phyloP scores from a whole-genome alignment of 1,284 basidiomycete genomes.

The Malassezia psittaci region DNA sequence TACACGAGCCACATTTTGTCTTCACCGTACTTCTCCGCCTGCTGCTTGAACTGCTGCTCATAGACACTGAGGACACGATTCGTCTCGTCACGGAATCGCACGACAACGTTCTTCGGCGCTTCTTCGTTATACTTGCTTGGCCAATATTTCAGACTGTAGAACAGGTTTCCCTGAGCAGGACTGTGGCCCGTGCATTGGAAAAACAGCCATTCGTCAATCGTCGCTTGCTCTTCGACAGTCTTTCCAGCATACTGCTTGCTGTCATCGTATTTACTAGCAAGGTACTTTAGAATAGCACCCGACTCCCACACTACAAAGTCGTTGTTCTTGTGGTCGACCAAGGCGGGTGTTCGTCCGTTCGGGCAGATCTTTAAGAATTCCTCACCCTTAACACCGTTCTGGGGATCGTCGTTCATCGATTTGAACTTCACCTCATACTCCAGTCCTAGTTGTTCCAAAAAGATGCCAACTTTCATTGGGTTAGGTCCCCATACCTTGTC shows the following conservation, averaged over 20 bases:
- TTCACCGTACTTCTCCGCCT: conserved; percentile 24
- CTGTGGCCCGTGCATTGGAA: conserved; percentile 32
- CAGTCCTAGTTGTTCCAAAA: conserved; percentile 36
- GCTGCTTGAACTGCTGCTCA: conserved; percentile 28
- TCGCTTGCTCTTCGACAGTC: conserved; percentile 22
- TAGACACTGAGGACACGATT: conserved; percentile 31
- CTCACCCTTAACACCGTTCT: conserved; percentile 35
- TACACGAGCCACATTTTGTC: conserved; percentile 24
- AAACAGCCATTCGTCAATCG: conserved; percentile 30
- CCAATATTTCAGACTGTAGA: conserved; percentile 22
- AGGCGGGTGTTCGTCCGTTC: conserved; percentile 34
- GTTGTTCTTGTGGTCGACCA: conserved; percentile 35
- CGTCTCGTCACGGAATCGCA: conserved; percentile 30
- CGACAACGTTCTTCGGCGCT: conserved; percentile 24
- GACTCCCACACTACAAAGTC: conserved; percentile 32
- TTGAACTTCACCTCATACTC: conserved; percentile 29
- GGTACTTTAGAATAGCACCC: conserved; percentile 34
- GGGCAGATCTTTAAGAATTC: conserved; percentile 33
- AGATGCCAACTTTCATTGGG: conserved; percentile 32
- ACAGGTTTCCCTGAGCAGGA: conserved; percentile 28
- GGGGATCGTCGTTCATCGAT: conserved; percentile 27
- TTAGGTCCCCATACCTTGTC: conserved; percentile 27
- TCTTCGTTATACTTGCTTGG: conserved; percentile 17
- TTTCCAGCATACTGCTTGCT: conserved; percentile 23
- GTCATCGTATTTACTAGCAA: conserved; percentile 34